phyloP scores from a whole-genome alignment of 805 yeast species.

The Pichia eremophila region DNA sequence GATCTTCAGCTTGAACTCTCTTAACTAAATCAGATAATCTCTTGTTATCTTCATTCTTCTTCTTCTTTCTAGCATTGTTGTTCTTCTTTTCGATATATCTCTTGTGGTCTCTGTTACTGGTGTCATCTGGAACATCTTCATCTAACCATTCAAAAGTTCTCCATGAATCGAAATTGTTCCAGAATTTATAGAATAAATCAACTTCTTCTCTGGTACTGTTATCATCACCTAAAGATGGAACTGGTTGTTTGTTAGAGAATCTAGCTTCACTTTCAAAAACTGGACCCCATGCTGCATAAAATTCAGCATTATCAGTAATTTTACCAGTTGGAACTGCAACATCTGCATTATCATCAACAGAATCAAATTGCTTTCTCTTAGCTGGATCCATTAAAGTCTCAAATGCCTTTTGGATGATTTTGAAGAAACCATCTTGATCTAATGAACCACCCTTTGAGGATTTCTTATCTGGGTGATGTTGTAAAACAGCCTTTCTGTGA shows the following conservation, averaged over 20 bases:
- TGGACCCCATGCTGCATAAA: constrained; percentile 87
- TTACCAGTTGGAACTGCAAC: constrained; percentile 67
- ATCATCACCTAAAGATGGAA: constrained; percentile 67
- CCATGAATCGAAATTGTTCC: constrained; percentile 95
- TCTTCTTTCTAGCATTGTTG: constrained; percentile 92
- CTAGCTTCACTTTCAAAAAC: constrained; percentile 86
- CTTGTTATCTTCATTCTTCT: constrained; percentile 94
- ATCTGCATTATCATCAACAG: constrained; percentile 85
- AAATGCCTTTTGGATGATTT: constrained; percentile 93
- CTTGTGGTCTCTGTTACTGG: constrained; percentile 98
- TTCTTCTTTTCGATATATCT: constrained; percentile 97
- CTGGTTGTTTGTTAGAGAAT: constrained; percentile 87
- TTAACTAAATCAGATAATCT: constrained; percentile 79
- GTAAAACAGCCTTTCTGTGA: constrained; percentile 91
- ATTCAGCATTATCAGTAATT: constrained; percentile 36
- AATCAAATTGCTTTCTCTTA: constrained; percentile 90
- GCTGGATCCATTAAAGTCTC: constrained; percentile 79
- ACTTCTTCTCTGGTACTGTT: constrained; percentile 70
- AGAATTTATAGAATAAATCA: constrained; percentile 82
- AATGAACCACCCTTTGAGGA: constrained; percentile 72
- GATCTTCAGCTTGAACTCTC: constrained; percentile 84
- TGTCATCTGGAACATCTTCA: constrained; percentile 98
- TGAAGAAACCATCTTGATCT: constrained; percentile 94
- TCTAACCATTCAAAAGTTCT: constrained; percentile 95
- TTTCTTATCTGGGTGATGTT: constrained; percentile 97